A percentile compares a stretch with the other conserved stretches of the same genome.
Evolutionary conservation across 129 eudicot species (phyloP).

Genomic region (Arctium minus): DNA sequence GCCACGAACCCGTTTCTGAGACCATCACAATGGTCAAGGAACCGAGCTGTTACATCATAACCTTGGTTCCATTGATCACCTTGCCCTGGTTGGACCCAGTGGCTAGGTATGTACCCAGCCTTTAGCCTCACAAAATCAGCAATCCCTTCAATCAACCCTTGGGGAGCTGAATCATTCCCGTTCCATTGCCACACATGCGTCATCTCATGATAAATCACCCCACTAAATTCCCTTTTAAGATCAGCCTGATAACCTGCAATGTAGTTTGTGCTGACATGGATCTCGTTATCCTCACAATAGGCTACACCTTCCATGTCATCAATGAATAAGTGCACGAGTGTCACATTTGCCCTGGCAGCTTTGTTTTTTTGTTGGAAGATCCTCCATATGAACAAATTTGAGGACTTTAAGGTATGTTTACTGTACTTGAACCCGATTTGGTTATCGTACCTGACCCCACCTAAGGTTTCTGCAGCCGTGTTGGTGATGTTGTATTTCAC

Average conservation of each 20-base stretch:
- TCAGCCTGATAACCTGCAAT: constrained; percentile 31
- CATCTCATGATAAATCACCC: constrained; percentile 52
- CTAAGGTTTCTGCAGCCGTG: constrained; percentile 7
- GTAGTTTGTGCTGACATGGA: constrained; percentile 42
- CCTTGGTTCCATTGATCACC: constrained; percentile 49
- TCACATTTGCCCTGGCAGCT: constrained; percentile 9
- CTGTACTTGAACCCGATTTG: constrained; percentile 20
- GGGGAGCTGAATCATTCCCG: constrained; percentile 39
- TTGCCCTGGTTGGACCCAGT: constrained; percentile 36
- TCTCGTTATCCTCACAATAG: constrained; percentile 21
- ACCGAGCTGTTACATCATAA: constrained; percentile 42
- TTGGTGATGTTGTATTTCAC: constrained; percentile 18
- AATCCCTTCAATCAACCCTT: constrained; percentile 54
- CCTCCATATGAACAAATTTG: constrained; percentile 21
- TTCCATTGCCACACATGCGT: constrained; percentile 65
- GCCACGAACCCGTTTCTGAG: constrained; percentile 36
- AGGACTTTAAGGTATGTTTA: constrained; percentile 10
- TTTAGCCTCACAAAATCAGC: constrained; percentile 35
- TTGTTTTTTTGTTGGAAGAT: constrained; percentile 12
- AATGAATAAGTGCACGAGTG: constrained; percentile 27
- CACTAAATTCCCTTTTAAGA: constrained; percentile 33
- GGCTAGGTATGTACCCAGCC: constrained; percentile 31
- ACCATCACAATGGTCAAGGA: constrained; percentile 38
- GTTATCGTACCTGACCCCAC: constrained; percentile 18
- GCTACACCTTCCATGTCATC: constrained; percentile 48